phyloP scores from a whole-genome alignment of 257 asterid genomes.

The Ilex aquifolium region DNA sequence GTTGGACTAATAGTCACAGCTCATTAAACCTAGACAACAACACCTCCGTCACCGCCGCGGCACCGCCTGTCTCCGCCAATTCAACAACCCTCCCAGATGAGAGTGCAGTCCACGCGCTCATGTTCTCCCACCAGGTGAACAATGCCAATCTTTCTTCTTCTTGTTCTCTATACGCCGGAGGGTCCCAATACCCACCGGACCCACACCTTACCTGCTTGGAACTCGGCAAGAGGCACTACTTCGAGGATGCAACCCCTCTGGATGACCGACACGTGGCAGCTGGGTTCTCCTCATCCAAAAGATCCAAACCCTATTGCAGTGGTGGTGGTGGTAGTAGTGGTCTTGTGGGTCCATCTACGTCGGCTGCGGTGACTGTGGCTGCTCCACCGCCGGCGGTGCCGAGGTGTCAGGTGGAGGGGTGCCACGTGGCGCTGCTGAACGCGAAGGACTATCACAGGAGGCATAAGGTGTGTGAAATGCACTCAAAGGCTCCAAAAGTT shows the following conservation, averaged over 20 bases:
- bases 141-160: background rate
- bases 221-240: conserved; percentile 56
- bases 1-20: conserved; percentile 8
- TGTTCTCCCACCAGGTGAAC: conserved; percentile 10
- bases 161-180: background rate
- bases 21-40: background rate
- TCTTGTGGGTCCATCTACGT: conserved; percentile 3
- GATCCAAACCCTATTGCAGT: conserved; percentile 15
- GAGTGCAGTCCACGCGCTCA: conserved; percentile 14
- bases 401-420: conserved; percentile 70
- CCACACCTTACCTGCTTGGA: conserved; percentile 46
- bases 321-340: background rate
- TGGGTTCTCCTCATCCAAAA: conserved; percentile 22
- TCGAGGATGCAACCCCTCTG: conserved; percentile 21
- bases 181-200: conserved; percentile 20
- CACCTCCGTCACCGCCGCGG: background rate
- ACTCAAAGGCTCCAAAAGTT: conserved; percentile 61
- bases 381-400: conserved; percentile 16
- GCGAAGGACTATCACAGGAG: conserved; percentile 59
- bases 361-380: conserved; percentile 8
- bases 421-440: conserved; percentile 35
- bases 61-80: conserved; percentile 6
- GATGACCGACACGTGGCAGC: conserved; percentile 5
- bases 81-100: background rate
- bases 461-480: conserved; percentile 67